These are phyloP conservation scores for Calonectria naviculata DNA, from an alignment of 2,329 filamentous ascomycete genomes.

Conservation along the genomic window DNA sequence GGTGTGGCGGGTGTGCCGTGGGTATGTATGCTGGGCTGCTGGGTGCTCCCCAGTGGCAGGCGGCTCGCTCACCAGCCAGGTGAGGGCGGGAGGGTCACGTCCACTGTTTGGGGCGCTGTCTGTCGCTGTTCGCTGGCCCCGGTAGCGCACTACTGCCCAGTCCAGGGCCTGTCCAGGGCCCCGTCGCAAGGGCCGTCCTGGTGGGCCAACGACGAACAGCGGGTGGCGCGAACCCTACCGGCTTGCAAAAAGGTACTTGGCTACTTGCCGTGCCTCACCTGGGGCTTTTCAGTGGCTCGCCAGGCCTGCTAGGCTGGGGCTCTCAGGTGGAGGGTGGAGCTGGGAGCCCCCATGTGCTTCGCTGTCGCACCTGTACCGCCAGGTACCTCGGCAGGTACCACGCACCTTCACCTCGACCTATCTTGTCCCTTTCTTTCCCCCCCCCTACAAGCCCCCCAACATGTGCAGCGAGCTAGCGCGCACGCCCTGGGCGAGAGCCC, in stretches of 20 bases:
- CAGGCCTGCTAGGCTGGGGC: constrained; percentile 12
- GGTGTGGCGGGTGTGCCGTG: constrained; percentile 38
- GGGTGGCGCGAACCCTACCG: constrained; percentile 44
- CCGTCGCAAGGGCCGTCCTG: constrained; percentile 29
- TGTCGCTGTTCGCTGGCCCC: not conserved
- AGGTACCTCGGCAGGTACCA: constrained; percentile 19
- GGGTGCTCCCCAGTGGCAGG: not conserved
- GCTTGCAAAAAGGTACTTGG: constrained; percentile 29
- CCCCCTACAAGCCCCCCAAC: constrained; percentile 22
- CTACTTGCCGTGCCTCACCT: constrained; percentile 6
- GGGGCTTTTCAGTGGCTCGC: constrained; percentile 4
- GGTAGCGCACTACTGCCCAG: constrained; percentile 9
- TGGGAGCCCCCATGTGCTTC: constrained; percentile 22
- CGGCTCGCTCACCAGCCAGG: constrained; percentile 2
- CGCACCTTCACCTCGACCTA: not conserved
- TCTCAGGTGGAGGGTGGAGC: constrained; percentile 10
- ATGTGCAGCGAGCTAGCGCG: constrained; percentile 35
- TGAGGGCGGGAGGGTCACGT: constrained; percentile 18
- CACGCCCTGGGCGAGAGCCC: constrained; percentile 36
- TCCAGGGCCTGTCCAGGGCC: constrained; percentile 18
- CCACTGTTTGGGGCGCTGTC: constrained; percentile 3
- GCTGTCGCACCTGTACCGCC: constrained; percentile 27
- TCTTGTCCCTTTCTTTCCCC: not conserved
- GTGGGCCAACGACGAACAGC: constrained; percentile 41
- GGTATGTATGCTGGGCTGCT: constrained; percentile 34